Conservation (phyloP, 31 red algal genomes). For the Asparagopsis taxiformis region DNA sequence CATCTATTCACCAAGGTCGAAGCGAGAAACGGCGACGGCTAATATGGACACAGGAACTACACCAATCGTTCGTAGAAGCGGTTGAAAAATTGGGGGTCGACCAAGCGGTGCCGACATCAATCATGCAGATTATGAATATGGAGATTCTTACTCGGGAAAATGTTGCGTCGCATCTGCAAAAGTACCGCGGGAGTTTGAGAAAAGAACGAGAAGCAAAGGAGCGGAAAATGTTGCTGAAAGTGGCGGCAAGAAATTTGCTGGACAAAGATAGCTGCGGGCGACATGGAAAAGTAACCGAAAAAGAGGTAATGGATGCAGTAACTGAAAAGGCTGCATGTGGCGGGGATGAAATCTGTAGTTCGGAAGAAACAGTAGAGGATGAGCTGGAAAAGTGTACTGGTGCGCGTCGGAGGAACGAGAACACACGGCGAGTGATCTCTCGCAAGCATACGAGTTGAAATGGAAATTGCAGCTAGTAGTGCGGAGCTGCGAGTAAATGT, state of each 20-base stretch:
- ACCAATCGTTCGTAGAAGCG: constrained; percentile 22
- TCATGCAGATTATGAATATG: constrained; percentile 33
- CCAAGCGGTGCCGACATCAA: constrained; percentile 36
- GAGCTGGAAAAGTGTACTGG: too few relatives aligned
- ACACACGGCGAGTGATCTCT: too few relatives aligned
- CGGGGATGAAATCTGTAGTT: not conserved
- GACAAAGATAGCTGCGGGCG: constrained; percentile 17
- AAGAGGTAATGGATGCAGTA: constrained; percentile 34
- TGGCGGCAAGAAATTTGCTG: constrained; percentile 15
- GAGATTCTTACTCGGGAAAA: constrained; percentile 27
- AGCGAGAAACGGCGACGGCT: constrained; percentile 12
- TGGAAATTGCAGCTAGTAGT: too few relatives aligned
- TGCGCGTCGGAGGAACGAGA: too few relatives aligned
- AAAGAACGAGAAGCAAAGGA: constrained; percentile 20
- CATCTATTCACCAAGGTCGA: not conserved
- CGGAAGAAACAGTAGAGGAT: not conserved
- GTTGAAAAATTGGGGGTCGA: constrained; percentile 28
- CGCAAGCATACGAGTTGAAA: too few relatives aligned
- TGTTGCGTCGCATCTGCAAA: constrained; percentile 48
- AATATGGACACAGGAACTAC: constrained; percentile 29
- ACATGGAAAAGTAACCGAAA: constrained; percentile 17
- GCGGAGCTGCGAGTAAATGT: too few relatives aligned
- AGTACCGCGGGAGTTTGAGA: constrained; percentile 24
- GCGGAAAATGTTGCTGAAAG: constrained; percentile 10
- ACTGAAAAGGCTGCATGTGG: not conserved